Evolutionary conservation across 2,329 filamentous ascomycete genomes (phyloP).

Genomic region (Epichloe gansuensis): DNA sequence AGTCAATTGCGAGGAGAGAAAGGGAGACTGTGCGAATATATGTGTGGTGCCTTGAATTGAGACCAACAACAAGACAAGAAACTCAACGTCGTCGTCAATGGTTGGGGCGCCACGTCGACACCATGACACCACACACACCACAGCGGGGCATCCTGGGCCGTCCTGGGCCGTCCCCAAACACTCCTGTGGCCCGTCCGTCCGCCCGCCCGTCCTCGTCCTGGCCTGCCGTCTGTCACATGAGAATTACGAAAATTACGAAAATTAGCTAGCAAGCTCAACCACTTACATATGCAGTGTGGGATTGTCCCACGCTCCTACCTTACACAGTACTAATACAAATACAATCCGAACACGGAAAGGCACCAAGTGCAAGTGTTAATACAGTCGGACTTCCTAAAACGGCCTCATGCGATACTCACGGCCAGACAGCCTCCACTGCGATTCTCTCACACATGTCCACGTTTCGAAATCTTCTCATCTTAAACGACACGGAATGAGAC

Average conservation of each 20-base stretch:
- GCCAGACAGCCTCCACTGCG: neutral
- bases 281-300: too few species aligned
- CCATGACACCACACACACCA: neutral
- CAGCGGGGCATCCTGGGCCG: neutral
- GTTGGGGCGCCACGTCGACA: neutral
- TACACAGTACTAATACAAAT: neutral
- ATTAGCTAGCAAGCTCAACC: neutral
- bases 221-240: neutral
- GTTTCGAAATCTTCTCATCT: neutral
- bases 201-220: too few species aligned
- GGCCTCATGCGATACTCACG: too few species aligned
- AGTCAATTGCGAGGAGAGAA: neutral
- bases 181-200: neutral
- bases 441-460: neutral
- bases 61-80: neutral
- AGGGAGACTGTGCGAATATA: constrained; percentile 1
- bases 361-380: neutral
- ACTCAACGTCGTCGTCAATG: neutral
- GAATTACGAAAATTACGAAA: neutral
- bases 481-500: neutral
- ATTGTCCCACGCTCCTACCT: too few species aligned
- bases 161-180: neutral
- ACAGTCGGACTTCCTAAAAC: too few species aligned
- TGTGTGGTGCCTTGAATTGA: neutral
- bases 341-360: neutral